These are phyloP conservation scores for Metschnikowia henanensis DNA, from an alignment of 805 yeast species.

Conservation along the genomic window DNA sequence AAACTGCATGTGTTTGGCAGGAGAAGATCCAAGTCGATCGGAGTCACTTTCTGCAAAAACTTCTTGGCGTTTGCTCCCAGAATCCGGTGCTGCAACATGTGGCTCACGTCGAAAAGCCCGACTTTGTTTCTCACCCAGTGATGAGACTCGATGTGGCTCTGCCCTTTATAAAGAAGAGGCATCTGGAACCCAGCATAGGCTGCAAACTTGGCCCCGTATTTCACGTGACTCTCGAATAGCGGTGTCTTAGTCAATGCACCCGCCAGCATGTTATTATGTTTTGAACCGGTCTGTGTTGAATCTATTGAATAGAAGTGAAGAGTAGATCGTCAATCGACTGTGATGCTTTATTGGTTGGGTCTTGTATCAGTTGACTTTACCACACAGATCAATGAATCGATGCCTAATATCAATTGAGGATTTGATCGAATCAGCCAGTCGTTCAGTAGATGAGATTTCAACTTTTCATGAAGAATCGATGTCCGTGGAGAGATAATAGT, in stretches of 20 bases:
- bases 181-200: constrained; percentile 95
- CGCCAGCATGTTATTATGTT: constrained; percentile 4
- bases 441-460: no score
- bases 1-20: constrained; percentile 64
- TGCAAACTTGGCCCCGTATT: constrained; percentile 85
- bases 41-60: constrained; percentile 81
- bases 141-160: constrained; percentile 89
- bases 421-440: no score
- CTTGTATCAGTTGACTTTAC: no score
- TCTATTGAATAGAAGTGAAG: no score
- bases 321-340: no score
- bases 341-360: no score
- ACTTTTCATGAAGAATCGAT: not conserved
- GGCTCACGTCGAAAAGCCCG: constrained; percentile 95
- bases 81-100: constrained; percentile 90
- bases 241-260: constrained; percentile 63
- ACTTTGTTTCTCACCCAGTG: constrained; percentile 88
- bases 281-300: not conserved
- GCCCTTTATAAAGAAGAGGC: constrained; percentile 90
- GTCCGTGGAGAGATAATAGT: constrained; percentile 1
- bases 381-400: no score
- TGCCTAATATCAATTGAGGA: no score
- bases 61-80: constrained; percentile 65
- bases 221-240: constrained; percentile 73
- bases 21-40: constrained; percentile 70